Evolutionary conservation across 1,284 basidiomycete genomes (phyloP).

Genomic region (Apiotrichum gracile): DNA sequence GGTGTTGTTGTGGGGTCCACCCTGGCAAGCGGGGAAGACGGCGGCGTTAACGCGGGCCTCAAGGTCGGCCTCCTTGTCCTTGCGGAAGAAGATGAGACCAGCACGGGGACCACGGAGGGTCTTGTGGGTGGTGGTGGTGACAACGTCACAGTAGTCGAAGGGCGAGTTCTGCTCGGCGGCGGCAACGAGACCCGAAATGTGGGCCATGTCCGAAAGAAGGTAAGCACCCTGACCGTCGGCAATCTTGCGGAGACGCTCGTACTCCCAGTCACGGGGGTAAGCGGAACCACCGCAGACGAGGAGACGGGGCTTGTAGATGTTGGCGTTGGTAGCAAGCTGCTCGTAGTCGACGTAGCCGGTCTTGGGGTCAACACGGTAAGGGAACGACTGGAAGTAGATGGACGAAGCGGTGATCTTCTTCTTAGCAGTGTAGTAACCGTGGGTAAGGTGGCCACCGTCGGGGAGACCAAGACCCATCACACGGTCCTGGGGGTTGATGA

Average conservation of each 20-base stretch:
- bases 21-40: conserved; percentile 99
- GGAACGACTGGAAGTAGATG: conserved; percentile 99
- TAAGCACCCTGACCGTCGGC: conserved; percentile 86
- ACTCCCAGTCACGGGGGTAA: conserved; percentile 99
- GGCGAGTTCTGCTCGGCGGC: conserved; percentile 88
- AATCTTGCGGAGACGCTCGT: conserved; percentile 70
- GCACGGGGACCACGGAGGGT: conserved; percentile 97
- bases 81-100: conserved; percentile 98
- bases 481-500: conserved; percentile 95
- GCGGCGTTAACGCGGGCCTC: conserved; percentile 96
- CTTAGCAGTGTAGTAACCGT: conserved; percentile 98
- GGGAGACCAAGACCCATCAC: conserved; percentile 99
- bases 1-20: conserved; percentile 99
- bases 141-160: conserved; percentile 95
- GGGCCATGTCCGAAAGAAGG: conserved; percentile 94
- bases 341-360: conserved; percentile 91
- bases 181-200: conserved; percentile 93
- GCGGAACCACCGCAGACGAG: conserved; percentile 98
- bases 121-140: conserved; percentile 98
- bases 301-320: conserved; percentile 92
- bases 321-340: conserved; percentile 75
- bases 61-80: conserved; percentile 77
- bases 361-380: conserved; percentile 79
- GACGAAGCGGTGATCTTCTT: conserved; percentile 99
- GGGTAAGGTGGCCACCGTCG: conserved; percentile 96